Conservation (phyloP, 2,329 filamentous ascomycete genomes). For the Lachnellula suecica region DNA sequence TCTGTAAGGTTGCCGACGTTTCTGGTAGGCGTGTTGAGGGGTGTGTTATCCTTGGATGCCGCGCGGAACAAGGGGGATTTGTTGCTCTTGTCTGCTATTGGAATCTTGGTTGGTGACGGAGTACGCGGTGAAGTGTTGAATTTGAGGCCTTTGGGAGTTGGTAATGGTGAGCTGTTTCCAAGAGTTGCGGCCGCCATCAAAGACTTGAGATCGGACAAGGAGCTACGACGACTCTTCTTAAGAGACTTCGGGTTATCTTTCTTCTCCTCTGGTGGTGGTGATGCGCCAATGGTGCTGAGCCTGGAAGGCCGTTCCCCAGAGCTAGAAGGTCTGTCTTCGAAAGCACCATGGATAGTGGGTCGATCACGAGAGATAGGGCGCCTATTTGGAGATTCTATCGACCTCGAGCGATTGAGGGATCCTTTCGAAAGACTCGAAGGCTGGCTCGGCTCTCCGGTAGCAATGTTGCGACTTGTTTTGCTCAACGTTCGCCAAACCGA, state of each 20-base stretch:
- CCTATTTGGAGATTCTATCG: conserved; percentile 66
- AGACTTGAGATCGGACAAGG: conserved; percentile 78
- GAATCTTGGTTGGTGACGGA: conserved; percentile 34
- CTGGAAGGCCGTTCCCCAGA: conserved; percentile 44
- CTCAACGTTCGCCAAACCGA: conserved; percentile 88
- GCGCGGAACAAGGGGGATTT: conserved; percentile 24
- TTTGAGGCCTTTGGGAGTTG: conserved; percentile 25
- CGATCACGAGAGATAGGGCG: conserved; percentile 59
- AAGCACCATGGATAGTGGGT: conserved; percentile 60
- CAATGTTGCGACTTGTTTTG: conserved; percentile 67
- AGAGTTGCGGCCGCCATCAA: conserved; percentile 63
- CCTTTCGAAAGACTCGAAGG: conserved; percentile 64
- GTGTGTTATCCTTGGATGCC: conserved; percentile 30
- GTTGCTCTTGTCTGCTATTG: conserved; percentile 21
- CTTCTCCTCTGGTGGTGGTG: conserved; percentile 43
- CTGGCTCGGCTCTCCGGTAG: conserved; percentile 51
- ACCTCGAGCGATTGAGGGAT: conserved; percentile 68
- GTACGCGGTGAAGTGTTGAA: conserved; percentile 29
- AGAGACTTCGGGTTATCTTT: conserved; percentile 39
- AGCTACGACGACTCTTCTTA: conserved; percentile 85
- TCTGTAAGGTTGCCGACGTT: conserved; percentile 30
- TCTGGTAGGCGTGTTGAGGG: conserved; percentile 14
- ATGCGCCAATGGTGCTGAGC: conserved; percentile 32
- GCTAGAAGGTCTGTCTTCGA: conserved; percentile 61
- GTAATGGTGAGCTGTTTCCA: conserved; percentile 39